Conservation (phyloP, 495 filamentous ascomycete genomes). For the Penicillium silybi region DNA sequence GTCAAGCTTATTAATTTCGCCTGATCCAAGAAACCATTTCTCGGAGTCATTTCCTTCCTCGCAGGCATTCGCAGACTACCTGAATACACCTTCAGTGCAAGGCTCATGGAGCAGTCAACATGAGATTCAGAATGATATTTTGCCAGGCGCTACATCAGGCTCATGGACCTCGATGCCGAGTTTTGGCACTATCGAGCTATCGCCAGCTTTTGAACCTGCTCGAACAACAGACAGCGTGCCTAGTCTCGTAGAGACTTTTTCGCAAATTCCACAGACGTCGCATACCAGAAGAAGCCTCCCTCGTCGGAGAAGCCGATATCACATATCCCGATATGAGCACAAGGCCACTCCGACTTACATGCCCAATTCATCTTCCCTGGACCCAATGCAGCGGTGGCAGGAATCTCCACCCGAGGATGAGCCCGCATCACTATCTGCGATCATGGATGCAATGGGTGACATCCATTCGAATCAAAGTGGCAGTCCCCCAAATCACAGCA, state of each 20-base stretch:
- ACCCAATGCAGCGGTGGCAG: constrained; percentile 70
- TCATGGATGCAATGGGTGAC: constrained; percentile 58
- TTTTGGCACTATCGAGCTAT: no score
- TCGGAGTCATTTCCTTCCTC: no score
- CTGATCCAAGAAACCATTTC: no score
- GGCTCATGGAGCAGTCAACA: background rate
- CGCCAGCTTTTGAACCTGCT: no score
- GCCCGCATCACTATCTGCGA: constrained; percentile 67
- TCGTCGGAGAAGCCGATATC: background rate
- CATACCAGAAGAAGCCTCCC: background rate
- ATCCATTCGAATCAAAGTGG: constrained; percentile 16
- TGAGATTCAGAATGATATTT: no score
- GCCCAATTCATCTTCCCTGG: background rate
- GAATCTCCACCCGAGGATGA: constrained; percentile 75
- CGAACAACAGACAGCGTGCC: no score
- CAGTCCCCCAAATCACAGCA: background rate
- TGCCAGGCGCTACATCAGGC: no score
- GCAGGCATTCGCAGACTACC: background rate
- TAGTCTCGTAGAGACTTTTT: no score
- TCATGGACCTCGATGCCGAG: no score
- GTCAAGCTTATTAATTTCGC: no score
- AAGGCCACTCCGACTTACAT: background rate
- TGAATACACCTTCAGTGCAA: background rate
- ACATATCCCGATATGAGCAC: background rate
- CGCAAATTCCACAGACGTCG: background rate